Evolutionary conservation across 495 filamentous ascomycete genomes (phyloP).

Genomic region (Penicillium flavigenum): DNA sequence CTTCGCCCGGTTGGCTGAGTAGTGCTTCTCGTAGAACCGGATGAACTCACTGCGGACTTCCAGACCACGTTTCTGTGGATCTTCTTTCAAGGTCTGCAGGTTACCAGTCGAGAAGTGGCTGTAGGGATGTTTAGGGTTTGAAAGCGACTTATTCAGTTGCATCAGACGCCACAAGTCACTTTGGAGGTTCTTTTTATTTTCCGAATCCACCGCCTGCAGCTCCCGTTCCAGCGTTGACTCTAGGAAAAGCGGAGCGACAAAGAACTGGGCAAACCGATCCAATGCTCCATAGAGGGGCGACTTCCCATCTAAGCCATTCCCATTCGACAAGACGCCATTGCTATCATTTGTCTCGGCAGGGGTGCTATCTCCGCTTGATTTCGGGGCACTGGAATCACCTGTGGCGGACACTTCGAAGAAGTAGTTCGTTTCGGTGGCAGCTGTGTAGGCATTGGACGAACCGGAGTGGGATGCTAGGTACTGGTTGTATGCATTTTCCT

Average conservation of each 20-base stretch:
- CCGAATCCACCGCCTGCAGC: constrained; percentile 89
- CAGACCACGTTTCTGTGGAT: constrained; percentile 76
- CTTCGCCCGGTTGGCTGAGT: constrained; percentile 97
- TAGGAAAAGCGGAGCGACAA: constrained; percentile 87
- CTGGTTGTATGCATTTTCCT: constrained; percentile 93
- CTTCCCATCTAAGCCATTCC: constrained; percentile 20
- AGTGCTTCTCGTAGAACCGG: constrained; percentile 83
- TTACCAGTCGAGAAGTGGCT: constrained; percentile 96
- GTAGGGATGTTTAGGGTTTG: constrained; percentile 90
- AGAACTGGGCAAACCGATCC: constrained; percentile 97
- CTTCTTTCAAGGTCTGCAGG: constrained; percentile 81
- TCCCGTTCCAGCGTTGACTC: constrained; percentile 89
- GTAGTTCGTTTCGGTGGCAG: constrained; percentile 92
- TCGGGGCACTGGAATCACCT: constrained; percentile 47
- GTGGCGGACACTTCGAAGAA: constrained; percentile 92
- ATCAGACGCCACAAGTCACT: constrained; percentile 90
- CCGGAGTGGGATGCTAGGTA: constrained; percentile 89
- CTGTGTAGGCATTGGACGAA: constrained; percentile 93
- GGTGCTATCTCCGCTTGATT: constrained; percentile 32
- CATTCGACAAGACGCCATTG: constrained; percentile 28
- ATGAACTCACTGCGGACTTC: constrained; percentile 94
- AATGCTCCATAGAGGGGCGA: constrained; percentile 86
- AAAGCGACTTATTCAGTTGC: constrained; percentile 87
- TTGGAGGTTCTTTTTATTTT: constrained; percentile 99
- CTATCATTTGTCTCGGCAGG: constrained; percentile 30